phyloP scores from a whole-genome alignment of 1,284 basidiomycete species.

The Tranzscheliella williamsii region DNA sequence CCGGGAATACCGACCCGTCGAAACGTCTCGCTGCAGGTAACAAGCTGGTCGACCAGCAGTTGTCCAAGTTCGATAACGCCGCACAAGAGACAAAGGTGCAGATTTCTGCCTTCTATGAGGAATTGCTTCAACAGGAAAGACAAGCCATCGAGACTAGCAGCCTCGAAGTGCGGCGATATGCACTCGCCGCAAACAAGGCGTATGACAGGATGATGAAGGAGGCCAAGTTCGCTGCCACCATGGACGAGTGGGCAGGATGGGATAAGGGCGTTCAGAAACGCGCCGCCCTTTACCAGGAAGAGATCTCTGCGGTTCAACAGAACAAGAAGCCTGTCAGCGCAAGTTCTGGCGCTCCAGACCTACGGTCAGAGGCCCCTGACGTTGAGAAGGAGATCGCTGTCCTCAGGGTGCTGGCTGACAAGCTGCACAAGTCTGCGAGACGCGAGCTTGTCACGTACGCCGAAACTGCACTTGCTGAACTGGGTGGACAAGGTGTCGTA shows the following conservation, averaged over 20 bases:
- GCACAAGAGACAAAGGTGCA: slow-evolving; percentile 30
- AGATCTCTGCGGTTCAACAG: slow-evolving; percentile 33
- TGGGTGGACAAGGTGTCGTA: slow-evolving; percentile 35
- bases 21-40: slow-evolving; percentile 18
- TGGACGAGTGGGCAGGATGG: slow-evolving; percentile 55
- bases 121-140: slow-evolving; percentile 31
- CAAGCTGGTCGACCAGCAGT: slow-evolving; percentile 37
- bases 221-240: slow-evolving; percentile 49
- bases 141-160: slow-evolving; percentile 40
- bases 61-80: slow-evolving; percentile 30
- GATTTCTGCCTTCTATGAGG: slow-evolving; percentile 32
- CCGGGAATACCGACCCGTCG: slow-evolving; percentile 1
- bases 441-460: slow-evolving; percentile 37
- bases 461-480: slow-evolving; percentile 21
- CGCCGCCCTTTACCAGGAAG: slow-evolving; percentile 27
- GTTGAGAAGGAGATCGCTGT: slow-evolving; percentile 34
- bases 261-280: slow-evolving; percentile 45
- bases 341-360: slow-evolving; percentile 21
- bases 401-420: slow-evolving; percentile 17
- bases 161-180: slow-evolving; percentile 43
- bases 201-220: slow-evolving; percentile 48
- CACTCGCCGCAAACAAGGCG: slow-evolving; percentile 28
- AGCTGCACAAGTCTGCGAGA: slow-evolving; percentile 38
- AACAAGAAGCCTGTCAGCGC: slow-evolving; percentile 20
- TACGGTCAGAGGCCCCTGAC: slow-evolving; percentile 28